Percentiles rank a stretch among this genome's conserved stretches.
phyloP scores from a whole-genome alignment of 2,329 filamentous ascomycete species.

The Trichoderma sp. region DNA sequence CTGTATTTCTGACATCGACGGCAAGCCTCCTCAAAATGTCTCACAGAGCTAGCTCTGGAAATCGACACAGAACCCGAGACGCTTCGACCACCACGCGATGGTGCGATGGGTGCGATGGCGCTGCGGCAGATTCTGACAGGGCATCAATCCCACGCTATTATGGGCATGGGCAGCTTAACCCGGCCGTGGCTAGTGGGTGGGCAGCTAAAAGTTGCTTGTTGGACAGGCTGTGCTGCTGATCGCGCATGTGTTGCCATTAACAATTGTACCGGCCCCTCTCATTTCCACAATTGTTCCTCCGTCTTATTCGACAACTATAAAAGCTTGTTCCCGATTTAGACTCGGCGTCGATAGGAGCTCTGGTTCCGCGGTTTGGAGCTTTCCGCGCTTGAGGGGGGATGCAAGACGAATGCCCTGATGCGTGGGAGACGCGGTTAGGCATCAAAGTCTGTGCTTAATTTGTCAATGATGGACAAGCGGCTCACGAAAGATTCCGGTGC shows the following conservation, averaged over 20 bases:
- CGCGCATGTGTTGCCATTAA: not conserved
- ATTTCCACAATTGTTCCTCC: conserved; percentile 15
- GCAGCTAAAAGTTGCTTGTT: not conserved
- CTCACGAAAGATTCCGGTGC: not conserved
- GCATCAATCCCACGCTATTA: not conserved
- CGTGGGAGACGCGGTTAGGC: not conserved
- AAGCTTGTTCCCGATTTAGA: conserved; percentile 15
- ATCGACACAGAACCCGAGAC: not conserved
- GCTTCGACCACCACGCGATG: not conserved
- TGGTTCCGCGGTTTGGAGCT: conserved; percentile 6
- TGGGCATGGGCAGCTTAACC: not conserved
- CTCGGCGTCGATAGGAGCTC: not conserved
- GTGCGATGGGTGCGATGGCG: not conserved
- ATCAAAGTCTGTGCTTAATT: not conserved
- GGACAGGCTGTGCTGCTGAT: conserved; percentile 14
- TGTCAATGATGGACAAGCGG: not conserved
- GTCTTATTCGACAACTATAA: conserved; percentile 10
- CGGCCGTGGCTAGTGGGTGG: not conserved
- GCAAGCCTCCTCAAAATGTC: not conserved
- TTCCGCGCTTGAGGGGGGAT: not conserved
- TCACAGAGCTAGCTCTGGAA: not conserved
- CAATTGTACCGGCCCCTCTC: conserved; percentile 3
- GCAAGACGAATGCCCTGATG: not conserved
- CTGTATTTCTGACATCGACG: not conserved
- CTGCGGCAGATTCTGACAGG: conserved; percentile 1